These are phyloP conservation scores for Aspergillus aculeatinus DNA, from an alignment of 2,329 filamentous ascomycete species.

Conservation along the genomic window DNA sequence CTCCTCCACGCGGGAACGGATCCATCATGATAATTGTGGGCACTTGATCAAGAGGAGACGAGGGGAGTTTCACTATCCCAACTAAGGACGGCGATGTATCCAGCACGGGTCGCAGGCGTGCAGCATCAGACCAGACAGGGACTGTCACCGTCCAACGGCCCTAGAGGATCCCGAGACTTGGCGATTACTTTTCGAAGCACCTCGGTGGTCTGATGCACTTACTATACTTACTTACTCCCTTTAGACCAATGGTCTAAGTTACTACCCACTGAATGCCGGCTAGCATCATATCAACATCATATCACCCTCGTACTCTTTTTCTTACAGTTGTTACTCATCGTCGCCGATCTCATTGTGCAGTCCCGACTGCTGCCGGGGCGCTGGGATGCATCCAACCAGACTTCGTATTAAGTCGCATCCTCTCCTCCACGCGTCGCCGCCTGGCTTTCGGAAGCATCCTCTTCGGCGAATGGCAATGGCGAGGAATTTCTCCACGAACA, in stretches of 20 bases:
- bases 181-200: background rate
- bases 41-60: background rate
- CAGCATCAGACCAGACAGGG: constrained; percentile 8
- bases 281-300: background rate
- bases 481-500: background rate
- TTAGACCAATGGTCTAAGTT: background rate
- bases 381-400: background rate
- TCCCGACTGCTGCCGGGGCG: background rate
- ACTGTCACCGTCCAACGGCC: constrained; percentile 1
- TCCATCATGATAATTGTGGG: constrained; percentile 4
- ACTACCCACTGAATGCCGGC: background rate
- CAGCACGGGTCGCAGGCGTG: background rate
- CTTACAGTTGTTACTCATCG: background rate
- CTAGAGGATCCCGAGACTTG: constrained; percentile 7
- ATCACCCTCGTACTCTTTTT: background rate
- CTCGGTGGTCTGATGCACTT: constrained; percentile 5
- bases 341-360: background rate
- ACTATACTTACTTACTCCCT: background rate
- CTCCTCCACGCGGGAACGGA: constrained; percentile 9
- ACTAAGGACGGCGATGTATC: constrained; percentile 1
- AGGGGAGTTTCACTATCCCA: constrained; percentile 4
- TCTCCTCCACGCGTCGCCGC: background rate
- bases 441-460: background rate
- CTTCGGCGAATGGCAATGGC: background rate
- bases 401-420: background rate